Conservation (phyloP, 139 green algal genomes). For the Microglena sp. region DNA sequence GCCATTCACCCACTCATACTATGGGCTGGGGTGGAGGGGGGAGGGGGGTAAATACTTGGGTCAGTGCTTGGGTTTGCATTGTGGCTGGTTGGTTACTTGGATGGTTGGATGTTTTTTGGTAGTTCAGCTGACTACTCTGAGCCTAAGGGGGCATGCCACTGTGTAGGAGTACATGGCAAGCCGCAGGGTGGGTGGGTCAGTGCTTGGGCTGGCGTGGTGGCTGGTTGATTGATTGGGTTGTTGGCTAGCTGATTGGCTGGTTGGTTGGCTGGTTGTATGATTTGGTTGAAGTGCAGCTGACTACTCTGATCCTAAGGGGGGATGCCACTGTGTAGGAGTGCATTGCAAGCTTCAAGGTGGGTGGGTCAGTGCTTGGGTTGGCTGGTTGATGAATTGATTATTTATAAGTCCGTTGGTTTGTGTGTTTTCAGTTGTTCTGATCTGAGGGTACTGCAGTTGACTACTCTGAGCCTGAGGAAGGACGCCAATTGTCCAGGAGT, state of each 20-base stretch:
- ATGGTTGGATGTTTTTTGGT: not conserved
- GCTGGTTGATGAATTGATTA: no score
- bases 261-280: not conserved
- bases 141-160: not conserved
- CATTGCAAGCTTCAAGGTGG: slow-evolving; percentile 48
- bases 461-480: slow-evolving; percentile 40
- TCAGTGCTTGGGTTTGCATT: no score
- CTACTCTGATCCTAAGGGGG: slow-evolving; percentile 30
- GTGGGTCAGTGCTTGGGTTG: no score
- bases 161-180: not conserved
- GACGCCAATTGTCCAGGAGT: slow-evolving; percentile 58
- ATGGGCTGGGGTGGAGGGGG: slow-evolving; percentile 58
- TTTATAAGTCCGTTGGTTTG: not conserved
- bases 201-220: no score
- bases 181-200: no score
- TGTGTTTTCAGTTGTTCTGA: no score
- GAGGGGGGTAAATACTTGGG: slow-evolving; percentile 34
- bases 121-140: not conserved
- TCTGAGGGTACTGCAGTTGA: slow-evolving; percentile 49
- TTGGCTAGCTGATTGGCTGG: no score
- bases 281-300: slow-evolving; percentile 35
- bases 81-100: not conserved
- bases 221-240: not conserved
- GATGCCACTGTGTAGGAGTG: slow-evolving; percentile 54
- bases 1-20: no score